phyloP scores from a whole-genome alignment of 495 filamentous ascomycete genomes.

The Penicillium cinerascens region DNA sequence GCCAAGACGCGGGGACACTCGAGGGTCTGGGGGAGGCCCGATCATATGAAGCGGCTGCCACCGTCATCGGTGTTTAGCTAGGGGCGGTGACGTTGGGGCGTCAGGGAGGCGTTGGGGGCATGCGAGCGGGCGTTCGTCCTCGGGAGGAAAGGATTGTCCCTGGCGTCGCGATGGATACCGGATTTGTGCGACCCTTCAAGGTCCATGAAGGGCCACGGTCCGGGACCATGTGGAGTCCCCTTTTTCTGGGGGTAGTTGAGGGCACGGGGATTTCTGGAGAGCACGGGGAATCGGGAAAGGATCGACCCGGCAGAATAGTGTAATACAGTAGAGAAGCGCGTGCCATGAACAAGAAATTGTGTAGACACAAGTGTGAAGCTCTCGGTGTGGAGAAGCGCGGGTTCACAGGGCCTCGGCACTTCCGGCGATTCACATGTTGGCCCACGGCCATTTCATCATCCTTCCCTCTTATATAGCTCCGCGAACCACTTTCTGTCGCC shows the following conservation, averaged over 20 bases:
- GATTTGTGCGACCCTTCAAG: slow-evolving; percentile 15
- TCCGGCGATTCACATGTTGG: slow-evolving; percentile 19
- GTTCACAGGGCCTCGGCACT: slow-evolving; percentile 21
- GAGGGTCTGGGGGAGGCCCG: slow-evolving; percentile 31
- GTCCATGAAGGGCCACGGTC: neutral
- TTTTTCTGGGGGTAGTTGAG: neutral
- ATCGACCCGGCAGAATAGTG: neutral
- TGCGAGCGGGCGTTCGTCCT: neutral
- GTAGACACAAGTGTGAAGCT: neutral
- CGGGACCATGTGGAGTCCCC: slow-evolving; percentile 13
- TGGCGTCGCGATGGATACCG: slow-evolving; percentile 22
- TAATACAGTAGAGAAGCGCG: neutral
- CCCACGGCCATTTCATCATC: slow-evolving; percentile 10
- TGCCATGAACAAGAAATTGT: neutral
- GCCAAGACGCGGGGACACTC: slow-evolving; percentile 30
- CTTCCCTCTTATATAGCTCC: neutral
- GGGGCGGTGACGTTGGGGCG: slow-evolving; percentile 25
- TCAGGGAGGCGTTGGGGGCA: neutral
- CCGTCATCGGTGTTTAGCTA: slow-evolving; percentile 31
- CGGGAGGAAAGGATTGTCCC: slow-evolving; percentile 15
- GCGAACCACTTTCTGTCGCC: neutral
- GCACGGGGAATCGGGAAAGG: neutral
- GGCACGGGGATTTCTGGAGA: neutral
- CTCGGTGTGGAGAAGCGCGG: neutral
- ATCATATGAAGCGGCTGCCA: slow-evolving; percentile 43